phyloP scores from a whole-genome alignment of 2,329 filamentous ascomycete genomes.

The Juglanconis juglandina region DNA sequence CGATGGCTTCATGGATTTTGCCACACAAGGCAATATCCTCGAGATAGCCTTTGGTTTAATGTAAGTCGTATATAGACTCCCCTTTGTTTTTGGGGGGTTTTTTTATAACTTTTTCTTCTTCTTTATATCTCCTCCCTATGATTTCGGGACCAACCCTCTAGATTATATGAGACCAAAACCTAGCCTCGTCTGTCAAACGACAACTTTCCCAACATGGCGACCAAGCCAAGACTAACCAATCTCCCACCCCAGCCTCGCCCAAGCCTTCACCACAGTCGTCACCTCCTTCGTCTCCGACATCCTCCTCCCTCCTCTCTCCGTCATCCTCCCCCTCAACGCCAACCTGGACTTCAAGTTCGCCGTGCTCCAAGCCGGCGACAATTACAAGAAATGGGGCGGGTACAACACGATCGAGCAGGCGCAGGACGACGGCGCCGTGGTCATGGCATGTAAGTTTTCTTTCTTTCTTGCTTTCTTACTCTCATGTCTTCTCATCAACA shows the following conservation, averaged over 20 bases:
- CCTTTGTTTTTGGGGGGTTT: conserved; percentile 1
- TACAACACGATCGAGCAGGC: conserved; percentile 72
- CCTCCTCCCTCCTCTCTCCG: conserved; percentile 64
- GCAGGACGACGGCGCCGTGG: conserved; percentile 66
- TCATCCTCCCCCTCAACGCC: conserved; percentile 65
- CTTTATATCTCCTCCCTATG: not conserved
- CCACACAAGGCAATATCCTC: conserved; percentile 70
- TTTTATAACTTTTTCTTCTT: not conserved
- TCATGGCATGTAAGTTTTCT: conserved; percentile 48
- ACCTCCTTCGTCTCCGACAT: conserved; percentile 71
- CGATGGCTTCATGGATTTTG: conserved; percentile 68
- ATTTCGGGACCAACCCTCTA: too few species aligned
- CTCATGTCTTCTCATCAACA: not conserved
- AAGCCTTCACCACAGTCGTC: conserved; percentile 67
- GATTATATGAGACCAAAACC: too few species aligned
- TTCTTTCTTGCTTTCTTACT: not conserved
- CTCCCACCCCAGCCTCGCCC: conserved; percentile 52
- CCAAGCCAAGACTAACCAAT: not conserved
- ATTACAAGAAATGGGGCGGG: conserved; percentile 47
- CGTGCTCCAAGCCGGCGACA: conserved; percentile 56
- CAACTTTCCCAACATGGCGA: not conserved
- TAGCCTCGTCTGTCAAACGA: too few species aligned
- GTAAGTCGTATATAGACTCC: conserved; percentile 38
- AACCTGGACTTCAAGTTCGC: conserved; percentile 75
- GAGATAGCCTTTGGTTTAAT: conserved; percentile 75